A percentile compares a stretch with the other conserved stretches of the same genome.
These are phyloP conservation scores for Oryza nivara DNA, from an alignment of 176 grass and related monocot genomes.

Conservation along the genomic window DNA sequence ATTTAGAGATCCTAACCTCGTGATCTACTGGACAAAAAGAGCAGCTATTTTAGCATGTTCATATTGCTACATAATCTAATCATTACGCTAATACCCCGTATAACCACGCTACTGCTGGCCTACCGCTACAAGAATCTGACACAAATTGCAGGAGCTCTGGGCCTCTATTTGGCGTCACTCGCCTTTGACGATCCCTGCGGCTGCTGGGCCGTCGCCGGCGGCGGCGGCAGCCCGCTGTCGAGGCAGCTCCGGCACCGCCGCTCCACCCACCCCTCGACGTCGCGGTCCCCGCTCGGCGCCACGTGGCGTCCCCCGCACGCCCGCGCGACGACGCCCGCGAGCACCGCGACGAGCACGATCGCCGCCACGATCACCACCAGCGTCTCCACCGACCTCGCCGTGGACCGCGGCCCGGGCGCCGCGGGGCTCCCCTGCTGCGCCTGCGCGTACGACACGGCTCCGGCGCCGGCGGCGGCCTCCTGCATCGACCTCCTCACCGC, in stretches of 20 bases:
- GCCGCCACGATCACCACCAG: conserved; percentile 83
- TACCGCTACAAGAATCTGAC: background rate
- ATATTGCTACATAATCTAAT: background rate
- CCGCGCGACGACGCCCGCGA: conserved; percentile 68
- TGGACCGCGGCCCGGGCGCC: conserved; percentile 23
- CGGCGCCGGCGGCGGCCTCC: conserved; percentile 1
- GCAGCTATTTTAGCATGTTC: background rate
- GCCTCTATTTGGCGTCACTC: conserved; percentile 46
- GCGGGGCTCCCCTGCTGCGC: conserved; percentile 22
- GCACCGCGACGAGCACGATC: conserved; percentile 67
- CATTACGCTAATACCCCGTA: background rate
- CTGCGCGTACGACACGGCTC: conserved; percentile 39
- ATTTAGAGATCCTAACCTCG: background rate
- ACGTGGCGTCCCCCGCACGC: conserved; percentile 59
- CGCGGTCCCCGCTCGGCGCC: conserved; percentile 40
- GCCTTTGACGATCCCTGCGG: conserved; percentile 43
- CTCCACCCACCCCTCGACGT: conserved; percentile 80
- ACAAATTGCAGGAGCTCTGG: background rate
- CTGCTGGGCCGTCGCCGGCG: background rate
- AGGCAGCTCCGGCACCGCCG: conserved; percentile 78
- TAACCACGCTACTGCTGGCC: background rate
- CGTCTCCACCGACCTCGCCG: conserved; percentile 65
- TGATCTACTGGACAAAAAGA: background rate
- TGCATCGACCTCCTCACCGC: conserved; percentile 47
- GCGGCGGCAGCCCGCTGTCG: conserved; percentile 62